Base-by-base conservation (phyloP, 768 basidiomycete genomes). In the Suillus fuscotomentosus region DNA sequence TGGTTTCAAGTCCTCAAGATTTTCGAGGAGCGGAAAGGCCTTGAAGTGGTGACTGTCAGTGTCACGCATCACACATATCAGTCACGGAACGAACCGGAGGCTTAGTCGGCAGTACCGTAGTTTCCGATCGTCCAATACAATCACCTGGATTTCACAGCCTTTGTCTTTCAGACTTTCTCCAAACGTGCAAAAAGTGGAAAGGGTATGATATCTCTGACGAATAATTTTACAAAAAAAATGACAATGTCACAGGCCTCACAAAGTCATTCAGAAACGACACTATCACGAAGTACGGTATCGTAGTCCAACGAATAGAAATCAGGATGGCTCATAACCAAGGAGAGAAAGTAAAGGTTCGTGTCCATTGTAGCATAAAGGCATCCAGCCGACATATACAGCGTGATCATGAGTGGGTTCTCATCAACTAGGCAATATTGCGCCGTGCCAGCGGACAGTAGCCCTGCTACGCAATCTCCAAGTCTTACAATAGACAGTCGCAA, bases 401-500 rank as follows among this genome's bases (percentile, higher is more conserved):
- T 50, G 24, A 66, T 66, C 60, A 62, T 39, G 59, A 68, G 64
- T 60, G 39, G 62, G 43, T 56, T 34, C 51, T 54, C 53, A 11
- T 34, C 53, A 34, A 34, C 53, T 54, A 9, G n/a, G 47, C 43
- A 24, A 48, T 48, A 69, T 63, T 62, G 69, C 70, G 72, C 70
- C 65, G 48, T 65, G 67, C 55, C 60, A 64, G 60, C 34, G 61
- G 43, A 55, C 60, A 22, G 60, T 59, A 55, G 36, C 63, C 50
- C 45, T 57, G 22, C 39, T 34, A 61, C 57, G 65, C 65, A 62
- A 65, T 56, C 11, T 43, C 38, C 61, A 22, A 8, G 27, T 63
- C 61, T 66, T 77, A 76, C 66, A 90, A 86, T 60, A 92, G 77
- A 75, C 90, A 92, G 55, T 89, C 91, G 76, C 89, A 91, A 22